Conservation (phyloP, 495 filamentous ascomycete species). For the Aspergillus ostianus region DNA sequence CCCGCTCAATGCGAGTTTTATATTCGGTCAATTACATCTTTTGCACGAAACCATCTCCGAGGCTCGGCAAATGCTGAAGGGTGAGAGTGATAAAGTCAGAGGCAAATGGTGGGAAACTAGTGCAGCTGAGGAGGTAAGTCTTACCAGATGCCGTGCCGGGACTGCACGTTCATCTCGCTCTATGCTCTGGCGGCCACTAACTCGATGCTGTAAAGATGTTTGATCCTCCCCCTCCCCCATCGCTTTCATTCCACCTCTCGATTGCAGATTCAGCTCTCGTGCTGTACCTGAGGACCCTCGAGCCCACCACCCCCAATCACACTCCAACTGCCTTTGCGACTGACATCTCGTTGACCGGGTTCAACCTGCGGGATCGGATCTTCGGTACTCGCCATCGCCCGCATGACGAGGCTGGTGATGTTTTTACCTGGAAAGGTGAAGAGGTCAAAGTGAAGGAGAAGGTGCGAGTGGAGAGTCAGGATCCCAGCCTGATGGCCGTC, state of each 20-base stretch:
- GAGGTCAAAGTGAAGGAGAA: constrained; percentile 88
- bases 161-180: neutral
- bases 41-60: constrained; percentile 74
- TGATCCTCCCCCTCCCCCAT: constrained; percentile 56
- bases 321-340: constrained; percentile 59
- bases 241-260: constrained; percentile 70
- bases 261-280: constrained; percentile 77
- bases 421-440: constrained; percentile 64
- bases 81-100: constrained; percentile 47
- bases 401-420: constrained; percentile 78
- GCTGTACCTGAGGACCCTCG: constrained; percentile 76
- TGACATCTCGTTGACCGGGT: constrained; percentile 52
- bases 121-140: constrained; percentile 49
- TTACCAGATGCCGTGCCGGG: neutral
- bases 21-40: constrained; percentile 75
- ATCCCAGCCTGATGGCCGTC: constrained; percentile 83
- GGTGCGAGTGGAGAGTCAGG: constrained; percentile 84
- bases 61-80: constrained; percentile 53
- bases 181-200: constrained; percentile 2
- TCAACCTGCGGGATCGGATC: constrained; percentile 57
- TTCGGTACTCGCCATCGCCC: constrained; percentile 54
- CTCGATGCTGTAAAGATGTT: constrained; percentile 37
- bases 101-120: constrained; percentile 59
- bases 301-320: constrained; percentile 57
- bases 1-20: constrained; percentile 59